Evolutionary conservation across 1,139 yeast species (phyloP).

Genomic region (Sugiyamaella xylanicola): DNA sequence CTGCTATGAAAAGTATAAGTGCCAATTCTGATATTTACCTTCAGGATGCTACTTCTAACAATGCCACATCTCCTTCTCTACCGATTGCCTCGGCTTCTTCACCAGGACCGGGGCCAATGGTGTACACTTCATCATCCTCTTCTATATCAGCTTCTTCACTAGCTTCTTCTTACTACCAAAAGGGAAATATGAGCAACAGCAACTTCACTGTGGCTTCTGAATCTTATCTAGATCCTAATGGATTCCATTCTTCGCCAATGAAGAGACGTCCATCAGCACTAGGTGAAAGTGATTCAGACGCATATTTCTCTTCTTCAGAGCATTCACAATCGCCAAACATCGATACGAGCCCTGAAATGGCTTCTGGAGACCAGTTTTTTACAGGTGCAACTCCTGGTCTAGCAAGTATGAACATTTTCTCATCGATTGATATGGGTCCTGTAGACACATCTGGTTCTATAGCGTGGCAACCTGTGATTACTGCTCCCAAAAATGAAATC

Average conservation of each 20-base stretch:
- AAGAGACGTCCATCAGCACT: slow-evolving; percentile 20
- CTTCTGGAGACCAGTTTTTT: slow-evolving; percentile 30
- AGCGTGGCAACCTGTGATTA: slow-evolving; percentile 45
- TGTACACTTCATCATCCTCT: slow-evolving; percentile 20
- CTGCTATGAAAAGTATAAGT: slow-evolving; percentile 27
- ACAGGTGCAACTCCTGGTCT: slow-evolving; percentile 31
- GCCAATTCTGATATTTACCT: slow-evolving; percentile 21
- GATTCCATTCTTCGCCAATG: slow-evolving; percentile 19
- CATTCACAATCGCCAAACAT: slow-evolving; percentile 36
- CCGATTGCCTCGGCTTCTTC: slow-evolving; percentile 16
- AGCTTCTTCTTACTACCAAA: slow-evolving; percentile 17
- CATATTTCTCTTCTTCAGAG: slow-evolving; percentile 32
- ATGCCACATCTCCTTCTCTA: slow-evolving; percentile 16
- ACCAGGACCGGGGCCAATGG: slow-evolving; percentile 19
- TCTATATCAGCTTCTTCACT: slow-evolving; percentile 12
- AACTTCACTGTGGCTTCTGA: not conserved
- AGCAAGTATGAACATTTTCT: slow-evolving; percentile 29
- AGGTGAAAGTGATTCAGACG: slow-evolving; percentile 29
- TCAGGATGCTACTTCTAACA: slow-evolving; percentile 13
- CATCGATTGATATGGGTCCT: slow-evolving; percentile 33
- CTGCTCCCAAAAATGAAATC: slow-evolving; percentile 39
- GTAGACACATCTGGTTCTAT: slow-evolving; percentile 31
- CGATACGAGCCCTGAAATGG: slow-evolving; percentile 33
- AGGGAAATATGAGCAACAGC: slow-evolving; percentile 14
- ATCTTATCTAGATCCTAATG: slow-evolving; percentile 20